Conservation (phyloP, 768 basidiomycete genomes). For the Tricholoma matsutake region DNA sequence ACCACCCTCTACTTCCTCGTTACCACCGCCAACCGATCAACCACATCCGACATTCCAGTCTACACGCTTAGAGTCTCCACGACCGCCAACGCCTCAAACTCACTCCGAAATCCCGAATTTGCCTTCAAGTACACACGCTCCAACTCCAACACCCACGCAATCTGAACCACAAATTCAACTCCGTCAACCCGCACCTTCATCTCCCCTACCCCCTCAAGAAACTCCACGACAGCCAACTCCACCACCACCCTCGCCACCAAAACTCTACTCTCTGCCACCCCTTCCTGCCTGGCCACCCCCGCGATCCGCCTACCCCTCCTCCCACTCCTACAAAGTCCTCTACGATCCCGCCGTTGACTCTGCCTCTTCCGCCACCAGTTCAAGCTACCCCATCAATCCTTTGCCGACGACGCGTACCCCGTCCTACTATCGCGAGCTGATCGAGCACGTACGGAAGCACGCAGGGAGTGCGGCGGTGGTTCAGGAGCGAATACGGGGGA, state of each 20-base stretch:
- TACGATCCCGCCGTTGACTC: conserved; percentile 57
- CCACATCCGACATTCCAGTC: conserved; percentile 18
- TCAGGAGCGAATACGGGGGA: conserved; percentile 52
- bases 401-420: conserved; percentile 10
- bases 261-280: conserved; percentile 26
- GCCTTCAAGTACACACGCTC: conserved; percentile 16
- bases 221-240: conserved; percentile 21
- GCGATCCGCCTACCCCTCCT: conserved; percentile 42
- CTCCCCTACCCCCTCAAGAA: conserved; percentile 21
- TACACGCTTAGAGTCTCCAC: conserved; percentile 20
- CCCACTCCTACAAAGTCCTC: conserved; percentile 54
- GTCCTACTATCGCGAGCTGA: conserved; percentile 34
- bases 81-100: conserved; percentile 35
- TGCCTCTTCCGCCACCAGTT: conserved; percentile 4
- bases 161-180: not conserved
- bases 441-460: conserved; percentile 38
- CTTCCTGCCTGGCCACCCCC: conserved; percentile 61
- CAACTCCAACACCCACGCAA: not conserved
- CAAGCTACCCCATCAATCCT: conserved; percentile 15
- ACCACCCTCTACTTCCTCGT: conserved; percentile 17
- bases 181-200: conserved; percentile 13
- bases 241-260: conserved; percentile 17
- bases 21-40: conserved; percentile 25
- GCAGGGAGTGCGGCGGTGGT: conserved; percentile 23
- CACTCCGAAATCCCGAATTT: not conserved